These are phyloP conservation scores for Gossypium schwendimanii DNA, from an alignment of 441 rosid species.

Conservation along the genomic window DNA sequence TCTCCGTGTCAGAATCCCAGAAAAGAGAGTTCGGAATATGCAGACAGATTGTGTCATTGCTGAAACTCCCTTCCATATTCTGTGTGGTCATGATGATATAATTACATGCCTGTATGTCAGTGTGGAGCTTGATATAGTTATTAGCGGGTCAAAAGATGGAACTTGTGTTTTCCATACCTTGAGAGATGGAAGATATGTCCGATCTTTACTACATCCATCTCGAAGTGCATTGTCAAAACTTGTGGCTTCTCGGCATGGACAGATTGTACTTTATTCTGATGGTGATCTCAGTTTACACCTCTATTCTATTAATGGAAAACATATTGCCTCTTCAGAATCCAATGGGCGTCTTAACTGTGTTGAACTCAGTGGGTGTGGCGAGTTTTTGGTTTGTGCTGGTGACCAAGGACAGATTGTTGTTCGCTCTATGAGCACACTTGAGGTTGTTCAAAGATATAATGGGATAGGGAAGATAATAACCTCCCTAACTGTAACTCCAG, in stretches of 20 bases:
- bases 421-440: conserved; percentile 86
- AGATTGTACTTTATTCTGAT: conserved; percentile 72
- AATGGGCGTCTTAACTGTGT: conserved; percentile 90
- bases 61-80: conserved; percentile 91
- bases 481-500: conserved; percentile 72
- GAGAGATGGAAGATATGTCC: conserved; percentile 84
- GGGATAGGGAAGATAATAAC: conserved; percentile 88
- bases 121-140: conserved; percentile 86
- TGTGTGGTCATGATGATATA: conserved; percentile 93
- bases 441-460: conserved; percentile 60
- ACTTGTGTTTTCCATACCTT: conserved; percentile 89
- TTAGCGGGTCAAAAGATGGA: conserved; percentile 99
- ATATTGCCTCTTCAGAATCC: conserved; percentile 86
- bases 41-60: conserved; percentile 58
- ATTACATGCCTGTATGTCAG: conserved; percentile 84
- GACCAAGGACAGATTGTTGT: conserved; percentile 96
- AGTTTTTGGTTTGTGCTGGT: conserved; percentile 87
- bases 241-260: conserved; percentile 81
- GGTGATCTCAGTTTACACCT: conserved; percentile 90
- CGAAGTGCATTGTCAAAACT: conserved; percentile 84
- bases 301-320: conserved; percentile 89
- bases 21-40: conserved; percentile 55
- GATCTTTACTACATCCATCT: conserved; percentile 84
- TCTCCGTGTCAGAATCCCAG: conserved; percentile 47
- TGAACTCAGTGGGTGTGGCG: conserved; percentile 84